A percentile compares a stretch with the other conserved stretches of the same genome.
Conservation (phyloP, 176 grass and related monocot species). For the Phoenix roebelenii region DNA sequence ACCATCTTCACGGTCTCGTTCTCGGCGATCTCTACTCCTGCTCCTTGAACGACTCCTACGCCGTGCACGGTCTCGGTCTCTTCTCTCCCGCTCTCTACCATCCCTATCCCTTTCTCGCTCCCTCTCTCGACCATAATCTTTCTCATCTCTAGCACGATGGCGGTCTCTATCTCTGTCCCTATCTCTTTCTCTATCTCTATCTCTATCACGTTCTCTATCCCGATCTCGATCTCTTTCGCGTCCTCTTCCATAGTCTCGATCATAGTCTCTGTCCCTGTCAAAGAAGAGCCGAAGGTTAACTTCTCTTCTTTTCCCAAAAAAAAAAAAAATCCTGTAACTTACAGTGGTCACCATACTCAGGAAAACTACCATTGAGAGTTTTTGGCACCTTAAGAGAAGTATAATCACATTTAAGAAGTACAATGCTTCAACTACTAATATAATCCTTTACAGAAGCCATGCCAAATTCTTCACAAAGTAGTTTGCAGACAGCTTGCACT, state of each 20-base stretch:
- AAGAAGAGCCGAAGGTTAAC: background rate
- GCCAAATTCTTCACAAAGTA: no score
- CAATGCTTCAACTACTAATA: no score
- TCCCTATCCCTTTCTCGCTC: conserved; percentile 49
- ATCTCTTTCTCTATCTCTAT: conserved; percentile 45
- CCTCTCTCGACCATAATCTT: conserved; percentile 42
- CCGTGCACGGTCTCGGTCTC: conserved; percentile 52
- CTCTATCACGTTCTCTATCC: conserved; percentile 38
- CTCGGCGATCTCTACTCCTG: conserved; percentile 43
- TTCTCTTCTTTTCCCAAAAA: no score
- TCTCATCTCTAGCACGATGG: conserved; percentile 35
- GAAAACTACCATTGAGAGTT: no score
- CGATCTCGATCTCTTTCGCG: conserved; percentile 46
- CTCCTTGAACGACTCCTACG: conserved; percentile 58
- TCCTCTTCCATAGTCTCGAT: conserved; percentile 15
- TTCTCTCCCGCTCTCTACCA: conserved; percentile 42
- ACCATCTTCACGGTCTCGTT: conserved; percentile 60
- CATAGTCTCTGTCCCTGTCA: conserved; percentile 44
- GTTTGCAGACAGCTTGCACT: no score
- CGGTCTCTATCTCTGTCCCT: conserved; percentile 46
- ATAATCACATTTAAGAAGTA: no score
- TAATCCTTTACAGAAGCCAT: no score
- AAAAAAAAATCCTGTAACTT: no score
- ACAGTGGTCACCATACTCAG: no score
- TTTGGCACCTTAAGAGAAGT: no score